Percentiles rank a stretch among this genome's conserved stretches.
phyloP scores from a whole-genome alignment of 163 green algal species.

The Picocystis sp. region DNA sequence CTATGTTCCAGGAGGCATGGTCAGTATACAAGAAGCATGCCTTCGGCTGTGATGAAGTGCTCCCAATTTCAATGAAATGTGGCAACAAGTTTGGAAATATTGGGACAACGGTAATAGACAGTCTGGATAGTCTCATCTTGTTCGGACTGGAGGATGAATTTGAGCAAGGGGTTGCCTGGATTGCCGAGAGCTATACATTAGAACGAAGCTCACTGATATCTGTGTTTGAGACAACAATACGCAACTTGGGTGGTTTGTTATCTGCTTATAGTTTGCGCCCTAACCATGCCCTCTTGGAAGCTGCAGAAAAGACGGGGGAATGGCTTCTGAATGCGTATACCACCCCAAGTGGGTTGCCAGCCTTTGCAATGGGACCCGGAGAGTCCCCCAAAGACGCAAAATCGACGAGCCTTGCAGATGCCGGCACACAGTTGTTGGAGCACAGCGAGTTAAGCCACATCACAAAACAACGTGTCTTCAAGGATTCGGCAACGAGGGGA shows the following conservation, averaged over 20 bases:
- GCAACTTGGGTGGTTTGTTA: constrained; percentile 20
- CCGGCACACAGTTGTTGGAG: too few relatives aligned
- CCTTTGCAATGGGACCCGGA: too few relatives aligned
- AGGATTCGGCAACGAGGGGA: too few relatives aligned
- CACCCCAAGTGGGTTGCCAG: too few relatives aligned
- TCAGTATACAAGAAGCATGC: constrained; percentile 38
- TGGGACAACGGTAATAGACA: constrained; percentile 27
- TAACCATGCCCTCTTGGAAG: too few relatives aligned
- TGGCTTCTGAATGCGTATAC: too few relatives aligned
- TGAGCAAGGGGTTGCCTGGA: constrained; percentile 9
- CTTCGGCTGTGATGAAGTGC: constrained; percentile 51
- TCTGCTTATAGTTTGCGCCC: too few relatives aligned
- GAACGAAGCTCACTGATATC: constrained; percentile 9
- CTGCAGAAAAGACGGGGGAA: too few relatives aligned
- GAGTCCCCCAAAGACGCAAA: too few relatives aligned
- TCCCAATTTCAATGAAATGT: constrained; percentile 23
- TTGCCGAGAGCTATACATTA: constrained; percentile 7
- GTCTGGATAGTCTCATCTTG: constrained; percentile 25
- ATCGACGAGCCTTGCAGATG: too few relatives aligned
- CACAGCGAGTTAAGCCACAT: too few relatives aligned
- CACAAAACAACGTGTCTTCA: too few relatives aligned
- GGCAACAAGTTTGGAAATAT: constrained; percentile 24
- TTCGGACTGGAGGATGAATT: constrained; percentile 26
- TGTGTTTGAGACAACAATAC: constrained; percentile 56
- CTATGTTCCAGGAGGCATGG: constrained; percentile 27